Base-by-base conservation (phyloP, 768 basidiomycete species). In the Pleurotus citrinopileatus region DNA sequence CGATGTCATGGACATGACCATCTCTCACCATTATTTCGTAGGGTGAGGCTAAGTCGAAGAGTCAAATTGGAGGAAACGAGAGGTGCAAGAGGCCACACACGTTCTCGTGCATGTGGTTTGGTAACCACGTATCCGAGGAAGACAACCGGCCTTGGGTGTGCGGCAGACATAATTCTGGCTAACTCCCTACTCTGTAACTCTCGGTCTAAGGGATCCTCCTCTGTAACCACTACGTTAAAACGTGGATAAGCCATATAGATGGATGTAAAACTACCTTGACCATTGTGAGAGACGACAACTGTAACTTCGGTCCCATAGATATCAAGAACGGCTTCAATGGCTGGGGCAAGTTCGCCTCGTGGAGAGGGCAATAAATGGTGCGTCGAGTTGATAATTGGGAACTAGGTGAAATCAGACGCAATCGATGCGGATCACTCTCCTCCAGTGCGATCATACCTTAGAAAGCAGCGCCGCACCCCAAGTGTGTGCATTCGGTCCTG, bases 351-450 rank as follows among this genome's bases (percentile, higher is more conserved):
- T 65, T 94, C 93, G 6, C 90, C 89, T 53, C 79, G 66, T 17
- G 94, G 94, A 1, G 92, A 94, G 0, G 94, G 93, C 36, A 95
- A 77, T 0, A 95, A 76, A 63, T 94, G 90, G 63, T 95, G 94
- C 12, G 81, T 84, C 1, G 91, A 89, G 59, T 84, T 84, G 60
- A 95, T 76, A 64, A 96, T 95, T 0, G 94, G 93, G 70, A 91
- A 96, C 84, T 93, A 57, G 3, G 42, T 37, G 2, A 17, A 12
- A 23, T 19, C 6, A 43, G 23, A 28, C 29, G 32, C 23, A 28
- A 32, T 15, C 15, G 19, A 43, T 26, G 17, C 5, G 10, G 7
- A 2, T 34, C 3, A n/a, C 10, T 10, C 1, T 2, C 13, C 1
- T 40, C 8, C 38, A n/a, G 4, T 19, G 26, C 20, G 23, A 37